These are phyloP conservation scores for Epipyxis sp. DNA, from an alignment of 108 stramenopile species.

Conservation along the genomic window DNA sequence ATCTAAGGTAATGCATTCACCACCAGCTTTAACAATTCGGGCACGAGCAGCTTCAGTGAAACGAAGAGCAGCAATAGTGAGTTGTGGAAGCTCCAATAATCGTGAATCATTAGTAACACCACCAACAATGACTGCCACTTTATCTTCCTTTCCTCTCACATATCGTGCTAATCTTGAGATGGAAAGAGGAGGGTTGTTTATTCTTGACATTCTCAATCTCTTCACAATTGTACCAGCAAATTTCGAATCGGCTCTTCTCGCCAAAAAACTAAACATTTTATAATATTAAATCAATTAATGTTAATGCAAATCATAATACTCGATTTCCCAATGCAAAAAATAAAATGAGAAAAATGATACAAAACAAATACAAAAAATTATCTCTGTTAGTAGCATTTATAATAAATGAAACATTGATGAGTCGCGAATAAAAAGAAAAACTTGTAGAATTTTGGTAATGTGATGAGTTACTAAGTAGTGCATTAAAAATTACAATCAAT, in stretches of 20 bases:
- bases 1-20: conserved; percentile 98
- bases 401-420: too few relatives aligned
- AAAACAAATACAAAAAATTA: too few relatives aligned
- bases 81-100: conserved; percentile 86
- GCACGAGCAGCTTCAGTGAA: conserved; percentile 97
- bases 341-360: too few relatives aligned
- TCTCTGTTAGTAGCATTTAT: too few relatives aligned
- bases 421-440: too few relatives aligned
- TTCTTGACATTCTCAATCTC: conserved; percentile 96
- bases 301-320: too few relatives aligned
- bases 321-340: too few relatives aligned
- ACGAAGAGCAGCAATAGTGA: conserved; percentile 89
- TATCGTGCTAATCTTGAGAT: conserved; percentile 84
- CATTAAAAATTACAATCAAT: too few relatives aligned
- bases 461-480: too few relatives aligned
- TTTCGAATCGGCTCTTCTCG: conserved; percentile 90
- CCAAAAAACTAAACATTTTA: conserved; percentile 80
- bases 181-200: conserved; percentile 92
- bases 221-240: conserved; percentile 91
- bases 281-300: too few relatives aligned
- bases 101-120: conserved; percentile 98
- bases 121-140: conserved; percentile 93
- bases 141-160: conserved; percentile 94
- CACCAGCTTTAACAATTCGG: conserved; percentile 94
- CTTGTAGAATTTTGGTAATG: too few relatives aligned